Base-by-base conservation (phyloP, 495 filamentous ascomycete species). In the Eremomyces bilateralis region DNA sequence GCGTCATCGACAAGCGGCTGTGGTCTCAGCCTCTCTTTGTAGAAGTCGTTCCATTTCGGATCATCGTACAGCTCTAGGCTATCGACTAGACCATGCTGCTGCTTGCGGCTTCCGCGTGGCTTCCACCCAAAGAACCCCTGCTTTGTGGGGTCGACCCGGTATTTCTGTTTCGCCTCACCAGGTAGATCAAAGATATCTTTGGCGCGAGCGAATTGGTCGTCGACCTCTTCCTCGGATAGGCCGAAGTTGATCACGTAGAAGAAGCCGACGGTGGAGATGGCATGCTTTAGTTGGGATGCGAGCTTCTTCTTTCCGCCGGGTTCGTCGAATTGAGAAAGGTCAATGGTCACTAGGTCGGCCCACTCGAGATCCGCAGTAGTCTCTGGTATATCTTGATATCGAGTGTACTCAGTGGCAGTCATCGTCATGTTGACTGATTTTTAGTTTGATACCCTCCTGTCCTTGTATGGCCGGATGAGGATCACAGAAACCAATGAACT, bases 261-360 rank as follows among this genome's bases (percentile, higher is more conserved):
- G 54, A 50, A 36, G 54, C 64, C 65, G 25, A 68, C 59, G 28
- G 67, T 48, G 15, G 59, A 55, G 2, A 69, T 62, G 3, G 67
- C 67, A 42, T 68, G 60, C 15, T 67, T 57, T 2, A 71, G 55
- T 40, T 65, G 63, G 28, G 58, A 55, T 0, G 65, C 65, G 4
- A 71, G 52, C 21, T 57, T 39, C 40, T 67, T 50, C 42, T 67
- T 68, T 2, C 65, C 65, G 16, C 60, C 61, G 0, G 59, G 58
- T 21, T 59, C 46, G 19, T 62, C 56, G 36, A 60, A 67, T 5
- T 51, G 51, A 18, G 54, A 54, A 0, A 71, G 52, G 35, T 71
- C 65, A 5, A 71, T 53, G 4, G 62, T 70, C 15, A 65, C 47
- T 1, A 71, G 57, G 13, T 69, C 65, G 15, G 65, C 65, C 62